phyloP scores from a whole-genome alignment of 768 basidiomycete genomes.

The Trametes gibbosa region DNA sequence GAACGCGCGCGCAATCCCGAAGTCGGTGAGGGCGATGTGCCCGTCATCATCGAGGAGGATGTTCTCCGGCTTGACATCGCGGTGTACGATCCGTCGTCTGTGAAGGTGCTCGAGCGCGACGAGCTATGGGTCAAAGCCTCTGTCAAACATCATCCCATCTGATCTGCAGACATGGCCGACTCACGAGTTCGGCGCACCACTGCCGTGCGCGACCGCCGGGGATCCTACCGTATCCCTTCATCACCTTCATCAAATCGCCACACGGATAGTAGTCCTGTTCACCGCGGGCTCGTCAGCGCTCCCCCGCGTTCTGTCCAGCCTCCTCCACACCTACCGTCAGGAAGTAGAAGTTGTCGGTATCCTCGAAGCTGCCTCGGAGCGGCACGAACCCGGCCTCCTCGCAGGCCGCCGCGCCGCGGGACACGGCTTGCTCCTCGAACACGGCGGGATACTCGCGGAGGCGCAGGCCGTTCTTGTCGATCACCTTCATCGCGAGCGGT shows the following conservation, averaged over 20 bases:
- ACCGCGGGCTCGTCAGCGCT: background rate
- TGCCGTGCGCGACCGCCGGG: constrained; percentile 10
- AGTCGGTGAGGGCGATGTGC: constrained; percentile 27
- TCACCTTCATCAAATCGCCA: constrained; percentile 13
- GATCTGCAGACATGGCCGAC: background rate
- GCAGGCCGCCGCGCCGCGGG: background rate
- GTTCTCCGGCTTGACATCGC: constrained; percentile 33
- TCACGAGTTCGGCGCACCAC: constrained; percentile 23
- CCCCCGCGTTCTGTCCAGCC: no score
- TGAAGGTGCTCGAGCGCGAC: constrained; percentile 23
- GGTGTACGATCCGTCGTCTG: constrained; percentile 24
- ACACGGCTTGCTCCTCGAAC: constrained; percentile 19
- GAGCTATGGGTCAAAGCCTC: constrained; percentile 6
- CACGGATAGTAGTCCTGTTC: constrained; percentile 15
- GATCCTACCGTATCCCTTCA: constrained; percentile 11
- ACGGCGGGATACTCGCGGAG: constrained; percentile 14
- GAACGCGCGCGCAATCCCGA: constrained; percentile 29
- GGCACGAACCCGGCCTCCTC: background rate
- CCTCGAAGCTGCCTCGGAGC: constrained; percentile 20
- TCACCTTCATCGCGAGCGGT: constrained; percentile 23
- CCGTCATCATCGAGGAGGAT: constrained; percentile 23
- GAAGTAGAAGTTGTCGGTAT: constrained; percentile 23
- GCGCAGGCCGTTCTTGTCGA: constrained; percentile 21
- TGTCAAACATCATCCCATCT: background rate
- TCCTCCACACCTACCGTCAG: constrained; percentile 16